phyloP scores from a whole-genome alignment of 1,284 basidiomycete genomes.

The Cutaneotrichosporon sp. region DNA sequence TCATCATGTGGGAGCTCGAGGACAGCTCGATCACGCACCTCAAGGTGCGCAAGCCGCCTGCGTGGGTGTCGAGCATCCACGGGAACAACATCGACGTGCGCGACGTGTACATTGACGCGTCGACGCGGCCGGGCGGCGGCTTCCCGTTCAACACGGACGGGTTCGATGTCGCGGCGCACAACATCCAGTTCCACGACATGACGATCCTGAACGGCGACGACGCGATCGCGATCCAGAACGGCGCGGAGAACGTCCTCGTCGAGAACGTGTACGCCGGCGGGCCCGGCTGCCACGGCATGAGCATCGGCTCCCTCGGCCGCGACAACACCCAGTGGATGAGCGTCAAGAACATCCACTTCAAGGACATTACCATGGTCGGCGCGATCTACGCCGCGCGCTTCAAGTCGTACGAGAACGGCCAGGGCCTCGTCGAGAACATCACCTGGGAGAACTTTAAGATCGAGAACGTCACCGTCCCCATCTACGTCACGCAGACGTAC shows the following conservation, averaged over 20 bases:
- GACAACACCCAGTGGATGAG: constrained; percentile 46
- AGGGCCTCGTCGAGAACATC: constrained; percentile 56
- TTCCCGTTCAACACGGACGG: constrained; percentile 60
- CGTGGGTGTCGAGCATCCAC: constrained; percentile 55
- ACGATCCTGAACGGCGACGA: constrained; percentile 57
- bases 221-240: constrained; percentile 58
- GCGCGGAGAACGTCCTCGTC: constrained; percentile 57
- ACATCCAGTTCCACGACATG: constrained; percentile 23
- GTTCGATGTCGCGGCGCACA: constrained; percentile 51
- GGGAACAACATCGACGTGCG: constrained; percentile 57
- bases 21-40: constrained; percentile 54
- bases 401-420: constrained; percentile 58
- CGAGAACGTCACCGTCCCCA: constrained; percentile 48
- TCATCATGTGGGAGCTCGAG: constrained; percentile 58
- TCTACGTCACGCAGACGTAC: constrained; percentile 59
- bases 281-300: constrained; percentile 58
- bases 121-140: constrained; percentile 53
- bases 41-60: constrained; percentile 59
- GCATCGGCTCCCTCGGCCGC: constrained; percentile 58
- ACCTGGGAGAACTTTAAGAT: constrained; percentile 58
- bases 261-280: constrained; percentile 57
- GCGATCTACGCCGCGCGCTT: constrained; percentile 58
- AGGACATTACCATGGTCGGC: constrained; percentile 35
- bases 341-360: constrained; percentile 33
- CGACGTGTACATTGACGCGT: constrained; percentile 58